Evolutionary conservation across 1,139 yeast genomes (phyloP).

Genomic region (Yamadazyma aaseri): DNA sequence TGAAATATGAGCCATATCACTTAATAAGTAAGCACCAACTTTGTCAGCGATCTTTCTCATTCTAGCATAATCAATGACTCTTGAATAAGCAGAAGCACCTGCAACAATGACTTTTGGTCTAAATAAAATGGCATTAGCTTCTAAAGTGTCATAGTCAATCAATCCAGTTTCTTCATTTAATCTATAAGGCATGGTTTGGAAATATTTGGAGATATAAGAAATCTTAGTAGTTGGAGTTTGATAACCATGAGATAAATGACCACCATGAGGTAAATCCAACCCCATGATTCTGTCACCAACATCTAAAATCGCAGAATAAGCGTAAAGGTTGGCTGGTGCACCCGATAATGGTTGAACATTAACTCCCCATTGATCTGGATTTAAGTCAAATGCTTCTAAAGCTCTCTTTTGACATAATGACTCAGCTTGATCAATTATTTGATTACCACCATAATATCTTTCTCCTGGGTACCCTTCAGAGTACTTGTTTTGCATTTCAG

Average conservation of each 20-base stretch:
- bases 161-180: conserved; percentile 81
- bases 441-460: conserved; percentile 96
- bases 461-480: conserved; percentile 99
- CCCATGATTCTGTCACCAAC: conserved; percentile 96
- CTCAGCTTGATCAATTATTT: conserved; percentile 90
- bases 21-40: conserved; percentile 87
- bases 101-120: conserved; percentile 95
- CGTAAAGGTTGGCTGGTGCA: conserved; percentile 93
- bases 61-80: conserved; percentile 86
- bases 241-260: conserved; percentile 95
- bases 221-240: conserved; percentile 87
- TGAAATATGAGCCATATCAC: conserved; percentile 97
- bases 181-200: conserved; percentile 96
- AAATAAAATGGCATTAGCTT: conserved; percentile 77
- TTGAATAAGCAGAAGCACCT: conserved; percentile 94
- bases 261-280: conserved; percentile 94
- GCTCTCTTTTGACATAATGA: conserved; percentile 89
- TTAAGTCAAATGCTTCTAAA: conserved; percentile 74
- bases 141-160: conserved; percentile 88
- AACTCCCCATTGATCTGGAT: conserved; percentile 88
- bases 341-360: conserved; percentile 94
- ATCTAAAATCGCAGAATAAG: conserved; percentile 87
- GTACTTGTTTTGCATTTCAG: conserved; percentile 96
- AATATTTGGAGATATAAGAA: conserved; percentile 87
- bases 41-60: conserved; percentile 87